Evolutionary conservation across 257 asterid genomes (phyloP).

Genomic region (Solanum chaucha): DNA sequence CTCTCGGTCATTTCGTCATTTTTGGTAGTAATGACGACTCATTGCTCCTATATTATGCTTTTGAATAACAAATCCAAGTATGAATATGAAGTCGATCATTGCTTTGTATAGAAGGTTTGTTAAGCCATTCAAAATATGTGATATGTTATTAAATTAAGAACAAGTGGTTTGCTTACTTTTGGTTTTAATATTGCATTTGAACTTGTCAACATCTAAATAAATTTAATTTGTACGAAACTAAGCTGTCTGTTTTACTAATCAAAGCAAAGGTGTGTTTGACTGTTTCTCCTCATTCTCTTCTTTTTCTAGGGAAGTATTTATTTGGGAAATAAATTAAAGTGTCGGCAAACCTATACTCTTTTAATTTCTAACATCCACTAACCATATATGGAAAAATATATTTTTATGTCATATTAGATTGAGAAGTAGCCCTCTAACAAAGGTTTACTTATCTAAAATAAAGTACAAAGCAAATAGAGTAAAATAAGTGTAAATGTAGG

Average conservation of each 20-base stretch:
- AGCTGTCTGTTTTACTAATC: neutral
- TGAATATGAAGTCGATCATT: neutral
- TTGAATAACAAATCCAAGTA: neutral
- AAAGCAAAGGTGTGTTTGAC: neutral
- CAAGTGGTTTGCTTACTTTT: neutral
- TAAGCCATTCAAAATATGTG: neutral
- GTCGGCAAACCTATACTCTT: neutral
- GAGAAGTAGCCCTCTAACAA: neutral
- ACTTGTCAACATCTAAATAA: neutral
- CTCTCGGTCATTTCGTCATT: too few species aligned
- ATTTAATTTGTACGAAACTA: neutral
- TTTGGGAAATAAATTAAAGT: neutral
- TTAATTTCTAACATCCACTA: neutral
- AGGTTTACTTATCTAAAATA: neutral
- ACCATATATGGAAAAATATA: neutral
- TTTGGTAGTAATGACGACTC: neutral
- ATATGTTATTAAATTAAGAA: neutral
- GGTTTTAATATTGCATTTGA: neutral
- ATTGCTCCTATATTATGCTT: neutral
- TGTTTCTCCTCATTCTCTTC: neutral
- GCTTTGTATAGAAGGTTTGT: neutral
- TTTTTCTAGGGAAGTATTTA: neutral
- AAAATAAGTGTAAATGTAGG: neutral
- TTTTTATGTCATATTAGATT: neutral
- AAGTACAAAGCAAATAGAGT: neutral